Evolutionary conservation across 345 rosid genomes (phyloP).

Genomic region (Limnanthes douglasii): DNA sequence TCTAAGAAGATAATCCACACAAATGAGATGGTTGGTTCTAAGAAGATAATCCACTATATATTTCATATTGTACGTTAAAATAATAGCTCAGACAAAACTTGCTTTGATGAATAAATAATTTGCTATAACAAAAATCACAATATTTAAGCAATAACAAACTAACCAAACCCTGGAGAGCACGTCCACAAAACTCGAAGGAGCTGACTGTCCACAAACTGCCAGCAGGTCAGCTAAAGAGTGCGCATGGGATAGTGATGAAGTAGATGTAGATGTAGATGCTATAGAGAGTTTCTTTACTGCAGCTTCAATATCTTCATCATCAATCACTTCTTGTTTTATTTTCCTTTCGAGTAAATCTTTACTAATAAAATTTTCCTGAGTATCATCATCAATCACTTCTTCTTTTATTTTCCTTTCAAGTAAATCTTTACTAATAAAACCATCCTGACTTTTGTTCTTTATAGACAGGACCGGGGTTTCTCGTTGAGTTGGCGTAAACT

Average conservation of each 20-base stretch:
- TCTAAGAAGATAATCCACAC: too few species aligned
- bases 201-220: slow-evolving; percentile 48
- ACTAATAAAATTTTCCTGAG: too few species aligned
- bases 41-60: too few species aligned
- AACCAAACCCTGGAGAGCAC: slow-evolving; percentile 72
- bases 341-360: slow-evolving; percentile 11
- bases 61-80: too few species aligned
- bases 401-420: slow-evolving; percentile 11
- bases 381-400: slow-evolving; percentile 11
- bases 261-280: slow-evolving; percentile 28
- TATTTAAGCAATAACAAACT: slow-evolving; percentile 10
- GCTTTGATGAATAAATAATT: too few species aligned
- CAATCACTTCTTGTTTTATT: slow-evolving; percentile 9
- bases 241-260: slow-evolving; percentile 20
- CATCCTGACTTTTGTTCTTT: slow-evolving; percentile 15
- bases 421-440: slow-evolving; percentile 10
- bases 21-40: too few species aligned
- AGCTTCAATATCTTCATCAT: slow-evolving; percentile 32
- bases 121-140: slow-evolving; percentile 2
- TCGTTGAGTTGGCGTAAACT: slow-evolving; percentile 33
- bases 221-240: slow-evolving; percentile 50
- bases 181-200: slow-evolving; percentile 46
- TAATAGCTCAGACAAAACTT: too few species aligned
- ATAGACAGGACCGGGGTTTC: slow-evolving; percentile 13
- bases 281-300: slow-evolving; percentile 55